Evolutionary conservation across 768 basidiomycete genomes (phyloP), one percentile per base, ranked within the genome.

Genomic region (Clitopilus passeckerianus): DNA sequence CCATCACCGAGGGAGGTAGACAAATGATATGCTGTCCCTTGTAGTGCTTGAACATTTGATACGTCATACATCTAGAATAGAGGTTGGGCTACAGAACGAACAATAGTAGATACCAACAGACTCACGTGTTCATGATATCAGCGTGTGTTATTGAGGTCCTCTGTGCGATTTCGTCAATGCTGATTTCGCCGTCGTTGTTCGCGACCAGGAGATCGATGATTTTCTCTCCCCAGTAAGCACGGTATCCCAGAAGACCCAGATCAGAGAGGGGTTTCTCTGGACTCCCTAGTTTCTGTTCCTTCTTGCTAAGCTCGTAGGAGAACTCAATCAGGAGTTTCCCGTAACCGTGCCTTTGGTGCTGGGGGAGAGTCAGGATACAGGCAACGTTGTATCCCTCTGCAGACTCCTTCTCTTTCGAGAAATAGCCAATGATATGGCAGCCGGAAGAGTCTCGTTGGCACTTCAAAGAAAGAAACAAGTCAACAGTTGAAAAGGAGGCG

Each of bases 301-400:
- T 89, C 80, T 98, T 98, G 79, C 90, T 93, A 34, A 98, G 84
- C 68, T 98, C 95, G 76, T 98, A 99, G 1, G 94, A 96, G 71
- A 99, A 99, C 69, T 98, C 94, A 72, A 99, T 99, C 35, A 99
- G 79, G 24, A 98, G 77, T 71, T 93, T 93, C 59, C 97, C 97
- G 71, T 94, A 97, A 5, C 95, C 95, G 70, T 92, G 89, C 34
- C 96, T 89, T 72, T 99, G 97, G 70, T 98, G 93, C 70, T 99
- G 97, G 5, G 97, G 97, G 43, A 99, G 82, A n/a, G 97, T 95
- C 60, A 98, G 77, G 73, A 99, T 98, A 80, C 97, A 99, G 0
- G 97, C 97, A 57, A 99, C 92, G 72, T 99, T 99, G 80, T 98
- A 99, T 67, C 87, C 93, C 67, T 99, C 97, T 24, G 97, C 90